Percentiles rank a stretch among this genome's conserved stretches.
Evolutionary conservation across 2,329 filamentous ascomycete genomes (phyloP).

Genomic region (Arthroderma uncinatum): DNA sequence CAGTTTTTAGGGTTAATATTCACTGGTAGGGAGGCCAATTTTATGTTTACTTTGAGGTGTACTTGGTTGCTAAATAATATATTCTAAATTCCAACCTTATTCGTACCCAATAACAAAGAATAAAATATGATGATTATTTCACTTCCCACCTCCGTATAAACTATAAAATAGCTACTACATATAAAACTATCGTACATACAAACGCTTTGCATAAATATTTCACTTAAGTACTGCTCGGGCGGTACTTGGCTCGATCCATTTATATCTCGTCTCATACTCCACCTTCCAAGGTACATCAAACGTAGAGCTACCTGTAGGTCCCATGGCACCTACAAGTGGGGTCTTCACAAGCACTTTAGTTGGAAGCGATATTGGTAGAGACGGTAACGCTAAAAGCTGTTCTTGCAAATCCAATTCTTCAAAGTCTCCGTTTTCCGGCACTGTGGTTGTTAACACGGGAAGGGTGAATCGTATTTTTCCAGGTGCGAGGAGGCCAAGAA

Average conservation of each 20-base stretch:
- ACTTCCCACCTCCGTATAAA: too few species aligned
- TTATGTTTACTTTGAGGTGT: background rate
- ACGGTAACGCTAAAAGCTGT: background rate
- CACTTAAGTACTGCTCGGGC: constrained; percentile 6
- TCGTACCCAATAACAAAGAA: too few species aligned
- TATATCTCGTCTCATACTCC: constrained; percentile 32
- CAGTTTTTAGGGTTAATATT: background rate
- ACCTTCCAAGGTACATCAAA: constrained; percentile 18
- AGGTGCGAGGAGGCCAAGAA: constrained; percentile 24
- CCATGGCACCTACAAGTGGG: background rate
- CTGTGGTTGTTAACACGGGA: constrained; percentile 22
- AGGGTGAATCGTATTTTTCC: constrained; percentile 33
- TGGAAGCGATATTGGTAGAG: background rate
- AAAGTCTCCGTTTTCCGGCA: background rate
- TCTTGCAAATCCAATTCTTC: background rate
- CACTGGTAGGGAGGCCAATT: background rate
- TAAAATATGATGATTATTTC: background rate
- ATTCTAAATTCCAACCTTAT: background rate
- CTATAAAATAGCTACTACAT: too few species aligned
- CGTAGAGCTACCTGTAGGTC: background rate
- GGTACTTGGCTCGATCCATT: constrained; percentile 25
- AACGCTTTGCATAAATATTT: background rate
- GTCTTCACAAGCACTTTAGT: background rate
- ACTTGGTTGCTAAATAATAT: background rate
- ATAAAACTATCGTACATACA: background rate